A percentile compares a stretch with the other conserved stretches of the same genome.
Conservation (phyloP, 805 yeast genomes). For the Cyberlindnera japonica region DNA sequence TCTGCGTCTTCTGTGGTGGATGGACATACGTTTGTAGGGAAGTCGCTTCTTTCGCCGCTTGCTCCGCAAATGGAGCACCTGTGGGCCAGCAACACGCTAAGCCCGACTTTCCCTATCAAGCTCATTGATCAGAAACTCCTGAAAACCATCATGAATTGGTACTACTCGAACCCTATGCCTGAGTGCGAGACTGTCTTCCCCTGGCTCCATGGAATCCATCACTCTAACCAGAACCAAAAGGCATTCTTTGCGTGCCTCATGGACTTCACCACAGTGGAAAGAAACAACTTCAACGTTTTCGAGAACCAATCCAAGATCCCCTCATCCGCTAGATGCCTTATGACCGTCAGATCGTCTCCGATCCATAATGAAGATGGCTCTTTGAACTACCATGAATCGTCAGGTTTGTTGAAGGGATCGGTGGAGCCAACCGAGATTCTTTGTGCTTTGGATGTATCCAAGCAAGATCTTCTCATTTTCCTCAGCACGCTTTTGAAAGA, state of each 20-base stretch:
- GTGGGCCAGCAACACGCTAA: constrained; percentile 15
- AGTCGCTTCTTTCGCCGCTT: constrained; percentile 17
- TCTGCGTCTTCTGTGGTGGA: constrained; percentile 12
- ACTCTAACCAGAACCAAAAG: constrained; percentile 26
- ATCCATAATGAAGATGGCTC: constrained; percentile 25
- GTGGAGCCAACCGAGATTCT: constrained; percentile 53
- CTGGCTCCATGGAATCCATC: constrained; percentile 72
- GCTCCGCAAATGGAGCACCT: constrained; percentile 21
- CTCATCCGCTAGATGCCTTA: constrained; percentile 20
- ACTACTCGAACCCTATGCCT: constrained; percentile 44
- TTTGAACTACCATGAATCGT: constrained; percentile 14
- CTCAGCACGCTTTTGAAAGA: constrained; percentile 22
- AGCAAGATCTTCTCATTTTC: constrained; percentile 30
- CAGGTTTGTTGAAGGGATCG: constrained; percentile 52
- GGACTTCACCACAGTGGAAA: constrained; percentile 21
- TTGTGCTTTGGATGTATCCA: constrained; percentile 42
- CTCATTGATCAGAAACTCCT: constrained; percentile 20
- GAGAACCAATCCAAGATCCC: constrained; percentile 21
- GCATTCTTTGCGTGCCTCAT: constrained; percentile 22
- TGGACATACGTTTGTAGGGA: constrained; percentile 7
- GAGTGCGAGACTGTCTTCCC: constrained; percentile 73
- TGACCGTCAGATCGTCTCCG: constrained; percentile 27
- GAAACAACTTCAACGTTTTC: constrained; percentile 22
- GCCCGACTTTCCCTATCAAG: constrained; percentile 20
- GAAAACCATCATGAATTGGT: constrained; percentile 19